These are phyloP conservation scores for Trichothecium sympodiale DNA, from an alignment of 2,329 filamentous ascomycete genomes.

Conservation along the genomic window DNA sequence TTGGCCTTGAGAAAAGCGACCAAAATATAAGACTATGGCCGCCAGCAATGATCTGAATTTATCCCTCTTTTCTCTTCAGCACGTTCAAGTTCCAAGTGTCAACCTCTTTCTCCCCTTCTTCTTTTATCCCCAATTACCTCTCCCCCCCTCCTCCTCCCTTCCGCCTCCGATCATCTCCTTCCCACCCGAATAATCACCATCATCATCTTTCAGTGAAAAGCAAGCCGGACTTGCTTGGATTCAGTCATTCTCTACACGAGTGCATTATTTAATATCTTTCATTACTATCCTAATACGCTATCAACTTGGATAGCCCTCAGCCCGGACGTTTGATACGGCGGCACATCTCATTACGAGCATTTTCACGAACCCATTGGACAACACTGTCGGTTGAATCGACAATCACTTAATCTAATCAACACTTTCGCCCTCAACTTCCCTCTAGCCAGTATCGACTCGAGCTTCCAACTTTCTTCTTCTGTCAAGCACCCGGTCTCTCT, in stretches of 20 bases:
- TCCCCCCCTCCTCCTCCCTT: slow-evolving; percentile 21
- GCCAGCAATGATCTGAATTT: slow-evolving; percentile 30
- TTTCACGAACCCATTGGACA: not conserved
- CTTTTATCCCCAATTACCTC: slow-evolving; percentile 17
- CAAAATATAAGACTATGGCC: slow-evolving; percentile 49
- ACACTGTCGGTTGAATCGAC: slow-evolving; percentile 13
- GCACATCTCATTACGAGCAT: not conserved
- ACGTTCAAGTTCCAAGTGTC: slow-evolving; percentile 39
- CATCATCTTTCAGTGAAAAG: slow-evolving; percentile 29
- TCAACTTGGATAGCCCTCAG: slow-evolving; percentile 17
- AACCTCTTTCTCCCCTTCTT: slow-evolving; percentile 28
- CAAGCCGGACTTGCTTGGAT: slow-evolving; percentile 52
- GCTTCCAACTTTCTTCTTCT: not conserved
- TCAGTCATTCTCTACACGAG: slow-evolving; percentile 28
- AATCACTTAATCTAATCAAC: slow-evolving; percentile 4
- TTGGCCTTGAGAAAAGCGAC: slow-evolving; percentile 30
- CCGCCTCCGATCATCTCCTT: slow-evolving; percentile 10
- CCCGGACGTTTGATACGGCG: slow-evolving; percentile 7
- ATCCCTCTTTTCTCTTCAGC: slow-evolving; percentile 26
- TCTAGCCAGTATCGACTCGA: slow-evolving; percentile 2
- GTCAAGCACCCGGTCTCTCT: not conserved
- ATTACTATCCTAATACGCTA: slow-evolving; percentile 20
- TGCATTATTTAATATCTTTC: slow-evolving; percentile 17
- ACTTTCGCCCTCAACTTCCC: no score
- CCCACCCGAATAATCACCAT: no score